Evolutionary conservation across 345 rosid genomes (phyloP).

Genomic region (Limnanthes douglasii): DNA sequence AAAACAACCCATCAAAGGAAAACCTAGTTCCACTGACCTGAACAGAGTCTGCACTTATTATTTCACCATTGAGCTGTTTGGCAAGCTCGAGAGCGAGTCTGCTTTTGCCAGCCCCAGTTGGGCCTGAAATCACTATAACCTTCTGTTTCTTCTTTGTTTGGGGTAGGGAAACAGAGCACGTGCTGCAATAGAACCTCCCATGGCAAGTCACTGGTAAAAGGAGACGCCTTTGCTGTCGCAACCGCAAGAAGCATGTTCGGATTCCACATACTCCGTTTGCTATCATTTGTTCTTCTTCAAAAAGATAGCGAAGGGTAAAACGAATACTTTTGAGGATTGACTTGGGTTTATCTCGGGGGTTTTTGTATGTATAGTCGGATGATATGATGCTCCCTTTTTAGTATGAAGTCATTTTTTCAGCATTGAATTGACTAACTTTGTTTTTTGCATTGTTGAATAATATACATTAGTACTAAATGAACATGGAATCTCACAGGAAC

Average conservation of each 20-base stretch:
- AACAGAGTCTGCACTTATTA: slow-evolving; percentile 94
- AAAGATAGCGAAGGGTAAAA: no score
- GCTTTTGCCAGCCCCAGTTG: slow-evolving; percentile 86
- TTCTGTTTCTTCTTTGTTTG: slow-evolving; percentile 25
- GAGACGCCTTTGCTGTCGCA: slow-evolving; percentile 14
- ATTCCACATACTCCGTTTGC: slow-evolving; percentile 21
- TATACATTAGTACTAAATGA: no score
- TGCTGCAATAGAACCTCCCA: slow-evolving; percentile 14
- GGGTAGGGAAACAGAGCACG: slow-evolving; percentile 16
- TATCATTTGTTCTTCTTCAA: slow-evolving; percentile 16
- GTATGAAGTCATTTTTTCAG: no score
- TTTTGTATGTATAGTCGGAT: no score
- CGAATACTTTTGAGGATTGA: no score
- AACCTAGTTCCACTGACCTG: slow-evolving; percentile 31
- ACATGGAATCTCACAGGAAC: no score
- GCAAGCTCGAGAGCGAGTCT: slow-evolving; percentile 85
- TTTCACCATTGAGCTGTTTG: slow-evolving; percentile 79
- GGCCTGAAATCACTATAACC: slow-evolving; percentile 81
- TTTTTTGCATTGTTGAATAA: no score
- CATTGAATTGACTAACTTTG: no score
- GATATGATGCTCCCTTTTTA: no score
- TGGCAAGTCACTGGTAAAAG: slow-evolving; percentile 13
- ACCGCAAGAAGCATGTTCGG: slow-evolving; percentile 29
- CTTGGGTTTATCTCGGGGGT: no score
- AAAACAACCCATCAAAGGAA: not conserved